Evolutionary conservation across 306 rosid genomes (phyloP).

Genomic region (Prunus mongolica): DNA sequence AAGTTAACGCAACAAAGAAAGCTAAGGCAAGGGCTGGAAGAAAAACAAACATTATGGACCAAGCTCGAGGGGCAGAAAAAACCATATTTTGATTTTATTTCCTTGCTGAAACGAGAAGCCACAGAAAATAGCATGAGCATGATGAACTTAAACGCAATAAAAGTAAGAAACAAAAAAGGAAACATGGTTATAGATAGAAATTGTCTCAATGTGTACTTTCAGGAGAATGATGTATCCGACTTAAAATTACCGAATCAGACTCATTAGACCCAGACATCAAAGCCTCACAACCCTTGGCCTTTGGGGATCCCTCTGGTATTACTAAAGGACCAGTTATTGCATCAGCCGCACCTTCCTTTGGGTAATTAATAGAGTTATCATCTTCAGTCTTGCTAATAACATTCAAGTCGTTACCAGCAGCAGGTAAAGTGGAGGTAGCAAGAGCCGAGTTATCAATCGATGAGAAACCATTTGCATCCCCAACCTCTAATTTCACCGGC

Average conservation of each 20-base stretch:
- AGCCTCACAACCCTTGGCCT: constrained; percentile 66
- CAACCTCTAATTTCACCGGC: constrained; percentile 36
- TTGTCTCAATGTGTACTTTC: constrained; percentile 99
- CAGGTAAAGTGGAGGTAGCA: constrained; percentile 11
- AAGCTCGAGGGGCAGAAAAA: neutral
- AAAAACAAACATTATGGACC: neutral
- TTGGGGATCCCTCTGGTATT: constrained; percentile 64
- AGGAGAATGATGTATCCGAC: constrained; percentile 99
- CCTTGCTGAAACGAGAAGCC: constrained; percentile 29
- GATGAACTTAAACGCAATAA: constrained; percentile 17
- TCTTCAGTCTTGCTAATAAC: constrained; percentile 22
- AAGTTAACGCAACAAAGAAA: neutral
- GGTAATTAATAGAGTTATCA: constrained; percentile 23
- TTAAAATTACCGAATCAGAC: constrained; percentile 97
- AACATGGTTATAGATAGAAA: constrained; percentile 52
- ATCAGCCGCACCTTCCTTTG: constrained; percentile 48
- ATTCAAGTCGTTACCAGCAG: constrained; percentile 27
- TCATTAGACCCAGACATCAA: constrained; percentile 86
- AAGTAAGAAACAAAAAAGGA: constrained; percentile 28
- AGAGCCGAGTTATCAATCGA: constrained; percentile 22
- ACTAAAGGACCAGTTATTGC: constrained; percentile 53
- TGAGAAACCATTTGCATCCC: constrained; percentile 25
- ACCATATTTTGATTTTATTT: constrained; percentile 33
- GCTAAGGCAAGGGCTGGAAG: neutral
- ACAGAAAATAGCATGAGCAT: constrained; percentile 25